Base-by-base conservation (phyloP, 2,329 filamentous ascomycete species). In the Pseudocercospora crystallina region DNA sequence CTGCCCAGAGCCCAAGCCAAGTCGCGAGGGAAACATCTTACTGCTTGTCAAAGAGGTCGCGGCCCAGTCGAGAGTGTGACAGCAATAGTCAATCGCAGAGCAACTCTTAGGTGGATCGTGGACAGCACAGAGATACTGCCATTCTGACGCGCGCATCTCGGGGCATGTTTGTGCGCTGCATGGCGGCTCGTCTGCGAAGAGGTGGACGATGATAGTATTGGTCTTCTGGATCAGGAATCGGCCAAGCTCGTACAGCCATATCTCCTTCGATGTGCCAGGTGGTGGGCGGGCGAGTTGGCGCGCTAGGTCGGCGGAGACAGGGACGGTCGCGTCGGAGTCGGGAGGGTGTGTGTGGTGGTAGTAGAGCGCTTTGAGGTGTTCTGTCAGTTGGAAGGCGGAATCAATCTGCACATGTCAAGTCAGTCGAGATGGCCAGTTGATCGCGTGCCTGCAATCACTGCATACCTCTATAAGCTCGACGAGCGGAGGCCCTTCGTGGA, bases 31-130 rank as follows among this genome's bases (percentile, higher is more conserved):
- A 68, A 99, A 99, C 67, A 94, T 87, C 76, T 96, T 96, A 47
- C 90, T 88, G 63, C 90, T 94, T 2, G 92, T 96, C 50, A 99
- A 85, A 14, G 92, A 88, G 64, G 95, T 96, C 50, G 90, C 91
- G 2, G 94, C 94, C 90, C 92, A 97, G 74, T 99, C 94, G 37
- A 99, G 84, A 0, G 94, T 99, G 69, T 99, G 94, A 70, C 92
- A 97, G 79, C 91, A 96, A 75, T 99, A 99, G 73, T 99, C 94
- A 66, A 99, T 96, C 44, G 94, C 94, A 71, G 92, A 96, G 76
- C 94, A 99, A 64, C 87, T 89, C 74, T 97, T 97, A 42, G 94
- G 94, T 43, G 90, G 87, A 67, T 97, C 92, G 69, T 99, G 94
- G 2, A 97, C 94, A 43, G 94, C 94, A 74, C 94, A 99, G 41